A percentile compares a stretch with the other conserved stretches of the same genome.
Conservation (phyloP, 2,329 filamentous ascomycete species). For the Botryotinia convoluta region DNA sequence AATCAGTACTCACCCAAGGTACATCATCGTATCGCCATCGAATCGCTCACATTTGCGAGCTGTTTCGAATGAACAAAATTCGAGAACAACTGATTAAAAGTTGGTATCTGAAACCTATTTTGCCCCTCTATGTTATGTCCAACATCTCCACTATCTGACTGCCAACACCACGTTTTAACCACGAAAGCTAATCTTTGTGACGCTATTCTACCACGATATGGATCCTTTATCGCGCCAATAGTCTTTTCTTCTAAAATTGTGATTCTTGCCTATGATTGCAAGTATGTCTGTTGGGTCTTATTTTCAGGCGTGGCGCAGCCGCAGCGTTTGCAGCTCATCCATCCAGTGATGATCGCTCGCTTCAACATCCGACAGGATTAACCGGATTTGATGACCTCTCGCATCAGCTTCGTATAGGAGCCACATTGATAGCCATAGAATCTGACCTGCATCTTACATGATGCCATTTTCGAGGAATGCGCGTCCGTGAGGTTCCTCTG, state of each 20-base stretch:
- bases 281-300: background rate
- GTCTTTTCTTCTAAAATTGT: background rate
- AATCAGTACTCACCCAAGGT: background rate
- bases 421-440: background rate
- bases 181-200: background rate
- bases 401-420: background rate
- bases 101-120: background rate
- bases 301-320: background rate
- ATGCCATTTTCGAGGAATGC: background rate
- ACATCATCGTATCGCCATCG: background rate
- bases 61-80: background rate
- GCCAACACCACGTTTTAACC: background rate
- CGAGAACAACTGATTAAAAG: background rate
- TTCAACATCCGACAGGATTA: background rate
- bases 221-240: background rate
- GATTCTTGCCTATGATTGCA: background rate
- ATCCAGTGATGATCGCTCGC: conserved; percentile 1
- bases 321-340: conserved; percentile 9
- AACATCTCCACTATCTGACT: background rate
- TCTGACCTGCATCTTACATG: background rate
- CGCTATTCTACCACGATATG: background rate
- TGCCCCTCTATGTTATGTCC: background rate
- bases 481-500: background rate
- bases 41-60: background rate
- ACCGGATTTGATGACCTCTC: background rate